Percentiles rank a stretch among this genome's conserved stretches.
These are phyloP conservation scores for Neurospora sp. DNA, from an alignment of 2,329 filamentous ascomycete genomes.

Conservation along the genomic window DNA sequence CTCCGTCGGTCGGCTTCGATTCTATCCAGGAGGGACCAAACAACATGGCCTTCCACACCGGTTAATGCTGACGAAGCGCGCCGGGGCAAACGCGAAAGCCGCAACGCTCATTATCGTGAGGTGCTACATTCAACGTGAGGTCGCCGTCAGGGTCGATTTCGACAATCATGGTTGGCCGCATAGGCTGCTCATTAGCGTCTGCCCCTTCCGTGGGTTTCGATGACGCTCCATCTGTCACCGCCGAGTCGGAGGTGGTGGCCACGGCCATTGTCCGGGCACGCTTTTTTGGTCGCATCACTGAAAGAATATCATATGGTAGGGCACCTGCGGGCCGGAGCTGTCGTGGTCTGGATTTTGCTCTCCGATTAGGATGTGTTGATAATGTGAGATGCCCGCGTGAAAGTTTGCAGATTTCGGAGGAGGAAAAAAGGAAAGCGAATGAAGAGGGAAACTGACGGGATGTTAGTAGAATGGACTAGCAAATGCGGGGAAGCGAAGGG, in stretches of 20 bases:
- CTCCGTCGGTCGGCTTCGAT: neutral
- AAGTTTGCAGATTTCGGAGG: too few relatives aligned
- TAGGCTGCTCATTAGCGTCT: neutral
- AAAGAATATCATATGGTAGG: neutral
- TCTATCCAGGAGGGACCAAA: constrained; percentile 2
- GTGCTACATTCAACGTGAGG: neutral
- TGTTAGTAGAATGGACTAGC: too few relatives aligned
- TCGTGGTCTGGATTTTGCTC: neutral
- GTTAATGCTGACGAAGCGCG: constrained; percentile 1
- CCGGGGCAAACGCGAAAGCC: constrained; percentile 3
- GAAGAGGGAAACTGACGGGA: too few relatives aligned
- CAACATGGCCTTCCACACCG: constrained; percentile 5
- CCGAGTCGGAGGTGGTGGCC: too few relatives aligned
- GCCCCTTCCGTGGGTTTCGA: neutral
- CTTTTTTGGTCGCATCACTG: neutral
- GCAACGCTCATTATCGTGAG: neutral
- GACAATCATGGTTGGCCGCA: neutral
- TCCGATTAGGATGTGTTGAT: neutral
- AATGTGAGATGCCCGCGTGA: neutral
- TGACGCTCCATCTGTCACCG: neutral
- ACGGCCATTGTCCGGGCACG: neutral
- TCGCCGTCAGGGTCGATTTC: neutral
- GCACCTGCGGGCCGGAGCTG: neutral
- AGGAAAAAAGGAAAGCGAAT: too few relatives aligned
- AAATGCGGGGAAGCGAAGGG: too few relatives aligned